phyloP scores from a whole-genome alignment of 805 yeast species.

The Pichia nanzhaoensis region DNA sequence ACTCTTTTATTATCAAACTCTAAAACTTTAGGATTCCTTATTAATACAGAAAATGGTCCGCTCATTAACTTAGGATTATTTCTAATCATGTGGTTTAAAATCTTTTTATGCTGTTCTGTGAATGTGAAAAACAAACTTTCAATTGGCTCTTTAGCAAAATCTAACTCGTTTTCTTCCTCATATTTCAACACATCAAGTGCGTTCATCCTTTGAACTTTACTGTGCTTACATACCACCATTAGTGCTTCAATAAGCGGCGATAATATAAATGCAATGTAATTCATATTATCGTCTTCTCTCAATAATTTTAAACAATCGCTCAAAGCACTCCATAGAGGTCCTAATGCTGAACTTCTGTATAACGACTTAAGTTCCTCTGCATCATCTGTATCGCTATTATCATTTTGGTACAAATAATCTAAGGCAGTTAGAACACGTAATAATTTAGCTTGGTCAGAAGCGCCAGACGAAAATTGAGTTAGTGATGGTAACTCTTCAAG shows the following conservation, averaged over 20 bases:
- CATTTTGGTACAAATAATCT: conserved; percentile 63
- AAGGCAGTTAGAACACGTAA: conserved; percentile 80
- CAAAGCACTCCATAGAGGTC: conserved; percentile 77
- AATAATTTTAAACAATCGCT: conserved; percentile 63
- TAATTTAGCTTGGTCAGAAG: conserved; percentile 86
- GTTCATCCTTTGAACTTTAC: conserved; percentile 53
- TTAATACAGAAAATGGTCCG: conserved; percentile 89
- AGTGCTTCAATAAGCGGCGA: conserved; percentile 85
- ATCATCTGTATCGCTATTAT: conserved; percentile 27
- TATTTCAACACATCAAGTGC: conserved; percentile 50
- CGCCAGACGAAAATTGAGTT: conserved; percentile 64
- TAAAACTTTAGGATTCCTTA: conserved; percentile 78
- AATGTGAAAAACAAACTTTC: conserved; percentile 77
- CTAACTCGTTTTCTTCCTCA: conserved; percentile 59
- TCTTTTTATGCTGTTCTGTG: conserved; percentile 81
- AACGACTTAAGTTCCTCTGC: conserved; percentile 47
- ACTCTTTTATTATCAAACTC: conserved; percentile 93
- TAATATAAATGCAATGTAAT: conserved; percentile 69
- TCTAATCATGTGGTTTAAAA: conserved; percentile 86
- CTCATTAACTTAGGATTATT: conserved; percentile 88
- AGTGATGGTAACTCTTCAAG: conserved; percentile 45
- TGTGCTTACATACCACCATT: conserved; percentile 94
- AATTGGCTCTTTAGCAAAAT: conserved; percentile 67
- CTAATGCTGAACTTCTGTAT: conserved; percentile 65
- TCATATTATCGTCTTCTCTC: conserved; percentile 50